Evolutionary conservation across 2,329 filamentous ascomycete genomes (phyloP).

Genomic region (Pseudogymnoascus sp.): DNA sequence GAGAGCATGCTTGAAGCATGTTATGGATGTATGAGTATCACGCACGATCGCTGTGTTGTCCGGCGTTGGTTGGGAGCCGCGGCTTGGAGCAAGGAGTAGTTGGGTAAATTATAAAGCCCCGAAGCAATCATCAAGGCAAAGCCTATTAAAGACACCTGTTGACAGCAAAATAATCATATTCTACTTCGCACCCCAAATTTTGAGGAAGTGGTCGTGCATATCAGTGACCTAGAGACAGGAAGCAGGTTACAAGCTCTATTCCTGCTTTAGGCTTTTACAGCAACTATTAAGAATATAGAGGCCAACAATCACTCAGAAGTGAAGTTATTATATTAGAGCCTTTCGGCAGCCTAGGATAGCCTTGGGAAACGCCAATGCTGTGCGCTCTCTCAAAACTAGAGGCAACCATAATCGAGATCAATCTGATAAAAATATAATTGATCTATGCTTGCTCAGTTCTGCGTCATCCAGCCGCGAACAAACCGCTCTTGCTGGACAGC

Average conservation of each 20-base stretch:
- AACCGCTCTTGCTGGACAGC: no score
- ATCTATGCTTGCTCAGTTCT: no score
- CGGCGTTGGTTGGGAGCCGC: not conserved
- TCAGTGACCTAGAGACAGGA: not conserved
- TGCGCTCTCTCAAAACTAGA: no score
- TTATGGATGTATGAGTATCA: constrained; percentile 4
- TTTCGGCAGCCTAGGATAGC: not conserved
- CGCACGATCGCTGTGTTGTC: not conserved
- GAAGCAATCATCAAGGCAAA: not conserved
- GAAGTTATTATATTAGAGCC: not conserved
- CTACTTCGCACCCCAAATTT: not conserved
- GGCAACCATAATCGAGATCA: no score
- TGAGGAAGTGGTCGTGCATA: not conserved
- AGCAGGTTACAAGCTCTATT: not conserved
- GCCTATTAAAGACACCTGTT: not conserved
- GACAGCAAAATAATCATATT: not conserved
- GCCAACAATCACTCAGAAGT: not conserved
- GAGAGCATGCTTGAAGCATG: not conserved
- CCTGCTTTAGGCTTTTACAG: not conserved
- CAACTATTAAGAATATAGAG: not conserved
- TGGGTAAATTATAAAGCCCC: not conserved
- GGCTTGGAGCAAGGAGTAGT: not conserved
- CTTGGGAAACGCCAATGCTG: no score
- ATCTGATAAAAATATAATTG: no score
- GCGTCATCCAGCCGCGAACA: no score